Percentiles rank a stretch among this genome's conserved stretches.
These are phyloP conservation scores for Mortierella polycephala DNA, from an alignment of 371 early-diverging fungal genomes.

Conservation along the genomic window DNA sequence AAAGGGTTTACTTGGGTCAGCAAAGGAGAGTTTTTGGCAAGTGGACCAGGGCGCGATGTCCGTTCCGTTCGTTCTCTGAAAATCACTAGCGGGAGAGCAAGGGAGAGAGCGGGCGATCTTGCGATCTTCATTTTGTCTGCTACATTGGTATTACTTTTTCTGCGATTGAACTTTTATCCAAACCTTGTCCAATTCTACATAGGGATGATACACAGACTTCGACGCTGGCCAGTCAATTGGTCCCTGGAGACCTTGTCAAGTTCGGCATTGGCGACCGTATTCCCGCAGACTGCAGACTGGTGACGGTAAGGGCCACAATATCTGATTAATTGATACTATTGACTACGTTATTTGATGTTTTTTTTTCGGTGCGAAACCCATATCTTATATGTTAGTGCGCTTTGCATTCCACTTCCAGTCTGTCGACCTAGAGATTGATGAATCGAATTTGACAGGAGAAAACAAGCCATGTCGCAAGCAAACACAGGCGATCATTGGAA, in stretches of 20 bases:
- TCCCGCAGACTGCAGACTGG: slow-evolving; percentile 86
- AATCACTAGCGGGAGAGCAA: too few species aligned
- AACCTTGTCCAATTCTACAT: too few species aligned
- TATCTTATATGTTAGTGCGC: neutral
- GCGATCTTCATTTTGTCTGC: too few species aligned
- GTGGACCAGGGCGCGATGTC: too few species aligned
- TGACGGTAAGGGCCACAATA: slow-evolving; percentile 68
- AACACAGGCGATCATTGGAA: slow-evolving; percentile 60
- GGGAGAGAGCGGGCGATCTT: too few species aligned
- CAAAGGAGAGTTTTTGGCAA: too few species aligned
- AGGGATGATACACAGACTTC: slow-evolving; percentile 70
- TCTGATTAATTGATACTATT: too few species aligned
- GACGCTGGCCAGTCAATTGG: slow-evolving; percentile 78
- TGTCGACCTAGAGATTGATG: slow-evolving; percentile 85
- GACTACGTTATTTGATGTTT: too few species aligned
- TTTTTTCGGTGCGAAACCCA: too few species aligned
- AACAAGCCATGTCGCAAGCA: slow-evolving; percentile 81
- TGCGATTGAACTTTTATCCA: neutral
- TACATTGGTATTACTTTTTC: neutral
- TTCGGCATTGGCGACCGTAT: slow-evolving; percentile 90
- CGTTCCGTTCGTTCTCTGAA: too few species aligned
- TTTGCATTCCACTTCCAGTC: slow-evolving; percentile 54
- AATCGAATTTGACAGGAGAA: slow-evolving; percentile 92
- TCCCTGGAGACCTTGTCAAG: slow-evolving; percentile 87
- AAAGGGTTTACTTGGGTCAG: neutral